Evolutionary conservation across 768 basidiomycete species (phyloP).

Genomic region (Boletus subparvulus): DNA sequence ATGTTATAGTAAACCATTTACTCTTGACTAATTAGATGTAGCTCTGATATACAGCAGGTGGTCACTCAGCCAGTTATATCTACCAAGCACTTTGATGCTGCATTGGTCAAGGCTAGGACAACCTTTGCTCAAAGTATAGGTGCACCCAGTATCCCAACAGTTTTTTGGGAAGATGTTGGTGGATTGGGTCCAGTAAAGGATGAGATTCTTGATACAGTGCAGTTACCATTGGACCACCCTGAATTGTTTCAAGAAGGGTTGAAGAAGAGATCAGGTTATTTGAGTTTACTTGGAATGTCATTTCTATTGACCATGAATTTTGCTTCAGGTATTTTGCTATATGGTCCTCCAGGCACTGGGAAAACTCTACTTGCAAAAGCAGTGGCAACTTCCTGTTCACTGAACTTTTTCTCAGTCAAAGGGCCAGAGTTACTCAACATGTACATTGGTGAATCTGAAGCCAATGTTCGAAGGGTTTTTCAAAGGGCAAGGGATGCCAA

Average conservation of each 20-base stretch:
- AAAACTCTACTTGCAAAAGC: slow-evolving; percentile 96
- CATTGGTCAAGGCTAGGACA: slow-evolving; percentile 67
- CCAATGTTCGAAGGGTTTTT: slow-evolving; percentile 92
- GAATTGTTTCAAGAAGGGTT: slow-evolving; percentile 88
- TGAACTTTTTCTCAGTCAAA: slow-evolving; percentile 97
- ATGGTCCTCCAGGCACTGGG: slow-evolving; percentile 94
- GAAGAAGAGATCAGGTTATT: slow-evolving; percentile 89
- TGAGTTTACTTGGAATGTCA: background rate
- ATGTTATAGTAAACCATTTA: background rate
- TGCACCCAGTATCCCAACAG: slow-evolving; percentile 94
- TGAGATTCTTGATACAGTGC: slow-evolving; percentile 95
- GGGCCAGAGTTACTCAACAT: slow-evolving; percentile 95
- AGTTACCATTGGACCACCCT: slow-evolving; percentile 86
- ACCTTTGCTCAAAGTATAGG: slow-evolving; percentile 92
- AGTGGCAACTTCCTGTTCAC: slow-evolving; percentile 90
- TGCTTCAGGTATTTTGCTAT: slow-evolving; percentile 75
- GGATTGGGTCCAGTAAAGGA: slow-evolving; percentile 83
- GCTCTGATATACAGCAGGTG: background rate
- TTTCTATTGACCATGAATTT: slow-evolving; percentile 1
- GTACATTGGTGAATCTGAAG: slow-evolving; percentile 98
- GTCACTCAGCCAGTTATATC: slow-evolving; percentile 19
- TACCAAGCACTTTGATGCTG: slow-evolving; percentile 67
- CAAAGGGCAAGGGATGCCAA: slow-evolving; percentile 88
- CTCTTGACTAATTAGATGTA: background rate
- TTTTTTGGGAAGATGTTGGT: slow-evolving; percentile 97